phyloP scores from a whole-genome alignment of 2,329 filamentous ascomycete species.

The Neofusicoccum cordaticola region DNA sequence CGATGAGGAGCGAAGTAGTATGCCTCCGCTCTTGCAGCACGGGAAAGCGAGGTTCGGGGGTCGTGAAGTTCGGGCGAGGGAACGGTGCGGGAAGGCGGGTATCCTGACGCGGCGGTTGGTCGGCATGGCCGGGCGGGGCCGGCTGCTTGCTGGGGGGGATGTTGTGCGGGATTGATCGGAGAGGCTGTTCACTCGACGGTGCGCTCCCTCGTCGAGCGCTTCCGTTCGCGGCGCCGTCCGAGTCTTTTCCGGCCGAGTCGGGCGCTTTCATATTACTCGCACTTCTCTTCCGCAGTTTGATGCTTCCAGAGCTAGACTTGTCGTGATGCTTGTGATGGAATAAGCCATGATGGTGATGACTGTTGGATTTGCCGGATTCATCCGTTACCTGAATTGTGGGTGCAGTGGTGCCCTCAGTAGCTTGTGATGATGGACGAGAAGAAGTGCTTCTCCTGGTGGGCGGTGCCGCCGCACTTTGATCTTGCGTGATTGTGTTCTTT shows the following conservation, averaged over 20 bases:
- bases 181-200: slow-evolving; percentile 29
- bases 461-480: slow-evolving; percentile 39
- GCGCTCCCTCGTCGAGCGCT: slow-evolving; percentile 7
- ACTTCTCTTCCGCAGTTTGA: slow-evolving; percentile 39
- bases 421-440: slow-evolving; percentile 26
- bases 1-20: slow-evolving; percentile 61
- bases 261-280: slow-evolving; percentile 25
- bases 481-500: slow-evolving; percentile 10
- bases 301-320: slow-evolving; percentile 37
- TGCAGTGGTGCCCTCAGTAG: slow-evolving; percentile 36
- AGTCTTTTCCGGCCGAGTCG: slow-evolving; percentile 29
- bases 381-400: slow-evolving; percentile 75
- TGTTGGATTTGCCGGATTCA: slow-evolving; percentile 30
- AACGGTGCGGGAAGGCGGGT: slow-evolving; percentile 41
- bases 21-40: slow-evolving; percentile 53
- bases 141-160: slow-evolving; percentile 33
- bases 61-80: slow-evolving; percentile 32
- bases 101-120: slow-evolving; percentile 45
- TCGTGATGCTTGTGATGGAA: slow-evolving; percentile 34
- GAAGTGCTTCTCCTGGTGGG: slow-evolving; percentile 36
- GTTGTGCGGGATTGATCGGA: slow-evolving; percentile 43
- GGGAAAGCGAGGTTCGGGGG: slow-evolving; percentile 49
- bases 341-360: slow-evolving; percentile 28
- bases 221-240: slow-evolving; percentile 2
- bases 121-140: slow-evolving; percentile 36